These are phyloP conservation scores for Cyclotella baltica DNA, from an alignment of 108 stramenopile genomes.

Conservation along the genomic window DNA sequence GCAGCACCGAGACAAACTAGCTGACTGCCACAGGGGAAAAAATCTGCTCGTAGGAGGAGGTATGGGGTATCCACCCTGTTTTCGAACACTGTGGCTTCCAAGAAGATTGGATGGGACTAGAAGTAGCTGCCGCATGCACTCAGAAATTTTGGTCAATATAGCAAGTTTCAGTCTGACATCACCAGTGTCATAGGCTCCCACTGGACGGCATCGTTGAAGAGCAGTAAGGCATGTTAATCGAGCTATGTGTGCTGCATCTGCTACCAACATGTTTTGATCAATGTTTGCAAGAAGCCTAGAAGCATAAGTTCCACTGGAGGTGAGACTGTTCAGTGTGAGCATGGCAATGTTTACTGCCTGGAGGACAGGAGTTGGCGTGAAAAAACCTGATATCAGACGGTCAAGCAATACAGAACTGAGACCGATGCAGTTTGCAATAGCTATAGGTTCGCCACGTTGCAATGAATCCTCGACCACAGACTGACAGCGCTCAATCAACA, in stretches of 20 bases:
- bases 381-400: conserved; percentile 80
- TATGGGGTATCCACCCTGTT: conserved; percentile 50
- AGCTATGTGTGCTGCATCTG: conserved; percentile 82
- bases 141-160: conserved; percentile 58
- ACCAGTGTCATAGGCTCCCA: conserved; percentile 60
- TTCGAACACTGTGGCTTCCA: conserved; percentile 45
- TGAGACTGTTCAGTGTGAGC: conserved; percentile 62
- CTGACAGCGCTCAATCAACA: conserved; percentile 76
- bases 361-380: conserved; percentile 71
- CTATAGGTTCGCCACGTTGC: conserved; percentile 75
- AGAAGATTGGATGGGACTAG: conserved; percentile 71
- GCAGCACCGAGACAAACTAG: conserved; percentile 70
- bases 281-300: conserved; percentile 62
- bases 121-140: conserved; percentile 66
- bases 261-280: conserved; percentile 68
- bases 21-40: conserved; percentile 80
- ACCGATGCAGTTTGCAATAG: conserved; percentile 83
- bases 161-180: conserved; percentile 73
- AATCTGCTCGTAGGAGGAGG: conserved; percentile 62
- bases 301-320: conserved; percentile 64
- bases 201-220: conserved; percentile 69
- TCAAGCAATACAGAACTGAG: conserved; percentile 81
- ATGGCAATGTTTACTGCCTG: conserved; percentile 64
- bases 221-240: conserved; percentile 70
- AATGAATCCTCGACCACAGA: conserved; percentile 76